Evolutionary conservation across 164 flowering plant genomes (phyloP), one percentile per base, ranked within the genome.

Genomic region (Dillenia suffruticosa): DNA sequence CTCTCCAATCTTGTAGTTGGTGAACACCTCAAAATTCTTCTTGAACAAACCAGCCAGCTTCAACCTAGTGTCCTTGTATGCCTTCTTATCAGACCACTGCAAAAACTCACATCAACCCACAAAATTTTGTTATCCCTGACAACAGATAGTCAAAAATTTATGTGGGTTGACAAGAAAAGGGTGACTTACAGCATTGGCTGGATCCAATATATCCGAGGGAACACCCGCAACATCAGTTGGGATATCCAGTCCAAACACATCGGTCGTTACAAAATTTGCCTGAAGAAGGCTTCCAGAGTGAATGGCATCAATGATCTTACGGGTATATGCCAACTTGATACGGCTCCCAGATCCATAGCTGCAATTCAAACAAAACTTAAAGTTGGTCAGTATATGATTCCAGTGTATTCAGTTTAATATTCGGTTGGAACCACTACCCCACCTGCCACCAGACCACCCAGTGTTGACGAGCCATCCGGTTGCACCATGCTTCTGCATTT

Each of bases 401-500:
- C 3, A 0, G 48, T 15, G 44, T 44, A 3, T 45, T 12, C 26
- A 12, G 10, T 26, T 2, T 45, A 50, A 43, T 1, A 40, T 26
- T 43, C 13, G 8, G 24, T 2, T 32, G 3, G 10, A 15, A 5
- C 14, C 49, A 16, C 11, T 22, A 15, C 11, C 17, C 17, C 80
- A 94, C 98, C 98, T 92, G 74, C 99, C 99, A 68, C 90, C 99
- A 5, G 97, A 89, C 99, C 99, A 95, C 55, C 99, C 99, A 8
- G 99, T 94, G 88, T 95, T 95, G 55, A 95, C 99, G 17, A 95
- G 99, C 99, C 99, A 95, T 44, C 90, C 99, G 0, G 99, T 95
- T 17, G 99, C 96, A 1, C 99, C 96, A 48, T 92, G 96, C 71
- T 79, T 81, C 77, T 83, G 79, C 99, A 95, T 95, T 73, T 95